Base-by-base conservation (phyloP, 495 filamentous ascomycete genomes). In the Penicillium samsonianum region DNA sequence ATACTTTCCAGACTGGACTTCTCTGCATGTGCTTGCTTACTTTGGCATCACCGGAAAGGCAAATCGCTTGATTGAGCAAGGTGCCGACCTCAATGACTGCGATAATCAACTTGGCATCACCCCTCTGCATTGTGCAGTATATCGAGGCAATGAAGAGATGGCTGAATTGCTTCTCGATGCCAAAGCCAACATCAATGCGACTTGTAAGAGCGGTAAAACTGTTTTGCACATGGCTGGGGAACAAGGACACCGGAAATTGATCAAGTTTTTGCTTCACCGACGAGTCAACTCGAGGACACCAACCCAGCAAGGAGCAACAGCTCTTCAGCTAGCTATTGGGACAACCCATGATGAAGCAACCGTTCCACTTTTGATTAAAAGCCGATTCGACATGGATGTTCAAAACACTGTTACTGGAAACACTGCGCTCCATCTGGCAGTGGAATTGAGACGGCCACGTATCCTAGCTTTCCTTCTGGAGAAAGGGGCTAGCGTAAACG, bases 101-200 rank as follows among this genome's bases (percentile, higher is more conserved):
- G 66, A 75, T 5, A 73, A 75, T 16, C 26, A 38, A 0, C 37
- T 70, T 1, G 50, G 61, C 2, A 3, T 71, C 0, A 70, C 66
- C 0, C 61, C 71, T 16, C 41, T 75, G 3, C 73, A 75, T n/a
- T 75, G 73, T 53, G 77, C 76, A 0, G 70, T 72, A 1, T 50
- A 62, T 35, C 64, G 47, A 10, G 76, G 78, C 3, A 53, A 78
- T 30, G 72, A 73, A 0, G 63, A 72, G n/a, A 76, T 78, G 63
- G 64, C 73, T 7, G 68, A 69, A 35, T 63, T 77, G 0, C 51
- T 81, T 2, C 60, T 79, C 6, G 58, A 67, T 5, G 48, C 67
- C 38, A 54, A 54, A 6, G 68, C 62, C 7, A 60, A 75, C 41
- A 37, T 55, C 25, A 67, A 75, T 59, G 63, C 65, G 0, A 41